Conservation (phyloP, 2,329 filamentous ascomycete species). For the Ophiocordyceps robertsii region DNA sequence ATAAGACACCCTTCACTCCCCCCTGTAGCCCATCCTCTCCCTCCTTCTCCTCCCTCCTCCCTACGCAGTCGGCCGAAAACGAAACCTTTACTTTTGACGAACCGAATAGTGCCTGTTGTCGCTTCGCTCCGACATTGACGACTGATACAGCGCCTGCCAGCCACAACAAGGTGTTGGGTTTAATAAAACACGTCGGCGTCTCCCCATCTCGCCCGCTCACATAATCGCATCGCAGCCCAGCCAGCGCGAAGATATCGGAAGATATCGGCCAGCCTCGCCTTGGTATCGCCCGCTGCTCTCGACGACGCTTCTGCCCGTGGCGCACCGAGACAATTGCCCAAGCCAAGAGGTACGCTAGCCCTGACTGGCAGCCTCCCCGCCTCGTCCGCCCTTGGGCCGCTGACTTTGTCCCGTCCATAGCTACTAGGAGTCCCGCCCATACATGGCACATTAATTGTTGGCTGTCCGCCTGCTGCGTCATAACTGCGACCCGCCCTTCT, state of each 20-base stretch:
- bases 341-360: background rate
- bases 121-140: background rate
- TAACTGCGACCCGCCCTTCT: background rate
- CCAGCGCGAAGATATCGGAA: no score
- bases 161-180: no score
- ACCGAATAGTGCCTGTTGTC: no score
- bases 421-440: background rate
- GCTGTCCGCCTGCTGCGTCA: background rate
- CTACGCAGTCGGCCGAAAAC: background rate
- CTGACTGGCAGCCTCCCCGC: background rate
- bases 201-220: no score
- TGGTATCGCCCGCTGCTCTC: background rate
- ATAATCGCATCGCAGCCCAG: no score
- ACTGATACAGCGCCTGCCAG: no score
- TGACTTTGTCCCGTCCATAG: background rate
- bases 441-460: background rate
- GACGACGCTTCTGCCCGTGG: background rate
- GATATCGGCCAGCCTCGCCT: no score
- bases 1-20: background rate
- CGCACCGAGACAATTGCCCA: background rate
- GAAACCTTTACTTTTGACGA: background rate
- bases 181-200: no score
- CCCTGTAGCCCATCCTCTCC: background rate
- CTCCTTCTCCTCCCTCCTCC: background rate
- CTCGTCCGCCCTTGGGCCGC: background rate